Evolutionary conservation across 495 filamentous ascomycete species (phyloP), one percentile per base, ranked within the genome.

Genomic region (Talaromyces nanjingensis): DNA sequence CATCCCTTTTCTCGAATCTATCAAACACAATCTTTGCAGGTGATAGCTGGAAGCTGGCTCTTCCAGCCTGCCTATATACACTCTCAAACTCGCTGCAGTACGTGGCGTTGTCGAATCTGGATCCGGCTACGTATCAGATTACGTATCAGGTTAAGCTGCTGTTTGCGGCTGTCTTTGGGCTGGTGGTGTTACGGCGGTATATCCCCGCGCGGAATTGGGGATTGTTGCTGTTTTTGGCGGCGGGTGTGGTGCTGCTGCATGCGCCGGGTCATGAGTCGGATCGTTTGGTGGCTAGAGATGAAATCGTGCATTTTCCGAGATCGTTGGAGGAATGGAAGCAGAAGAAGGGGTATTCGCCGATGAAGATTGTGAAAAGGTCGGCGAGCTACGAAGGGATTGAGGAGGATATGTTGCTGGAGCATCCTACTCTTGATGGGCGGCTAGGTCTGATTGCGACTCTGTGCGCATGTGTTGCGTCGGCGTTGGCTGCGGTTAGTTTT

Each of bases 41-140:
- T n/a, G 94, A 98, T 67, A 91, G 91, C 68, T 98, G 94, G 94
- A 97, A 97, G 74, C 72, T 98, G 66, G 92, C 91, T 5, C 89
- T 98, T 42, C 93, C 94, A 0, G 94, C 92, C 7, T 82, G 85
- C 49, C 80, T 98, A 2, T 97, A 96, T 70, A 96, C 94, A 0
- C 66, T 97, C 27, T 90, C 97, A 69, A 97, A 96, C 71, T 89
- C 88, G 4, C 76, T 98, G 20, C 91, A 97, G 74, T 98, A 97
- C 73, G 83, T 96, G 58, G 94, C 91, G 2, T 83, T 98, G 22
- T 90, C 90, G 64, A 97, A 98, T 70, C 77, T 97, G 64, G 91
- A 93, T 62, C 88, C 94, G 2, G 91, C 93, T 7, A 89, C 92
- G 47, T 97, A 96, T 73, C 93, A 97, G 74, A 87, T 96, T 56